These are phyloP conservation scores for Russula olivacea DNA, from an alignment of 768 basidiomycete species.

Conservation along the genomic window DNA sequence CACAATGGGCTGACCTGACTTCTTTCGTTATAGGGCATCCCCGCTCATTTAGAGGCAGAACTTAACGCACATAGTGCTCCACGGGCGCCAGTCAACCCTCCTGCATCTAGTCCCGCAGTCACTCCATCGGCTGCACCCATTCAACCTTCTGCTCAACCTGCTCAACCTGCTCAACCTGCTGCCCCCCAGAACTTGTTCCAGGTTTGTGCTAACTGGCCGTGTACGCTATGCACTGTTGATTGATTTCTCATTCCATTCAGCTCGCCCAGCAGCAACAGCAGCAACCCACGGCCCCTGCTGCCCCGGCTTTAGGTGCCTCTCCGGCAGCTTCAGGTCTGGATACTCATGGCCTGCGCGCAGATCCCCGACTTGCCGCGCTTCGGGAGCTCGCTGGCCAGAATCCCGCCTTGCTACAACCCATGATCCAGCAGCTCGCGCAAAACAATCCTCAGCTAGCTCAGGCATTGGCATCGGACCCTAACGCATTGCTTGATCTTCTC, in stretches of 20 bases:
- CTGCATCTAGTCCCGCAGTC: constrained; percentile 30
- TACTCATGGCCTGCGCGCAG: constrained; percentile 44
- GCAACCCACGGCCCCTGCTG: constrained; percentile 30
- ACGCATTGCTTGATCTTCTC: constrained; percentile 58
- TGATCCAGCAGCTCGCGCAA: constrained; percentile 76
- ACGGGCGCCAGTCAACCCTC: constrained; percentile 27
- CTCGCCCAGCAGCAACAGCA: constrained; percentile 68
- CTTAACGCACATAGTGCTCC: constrained; percentile 34
- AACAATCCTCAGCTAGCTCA: constrained; percentile 74
- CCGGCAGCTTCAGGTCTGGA: constrained; percentile 37
- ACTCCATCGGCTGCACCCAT: constrained; percentile 34
- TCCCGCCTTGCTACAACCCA: constrained; percentile 67
- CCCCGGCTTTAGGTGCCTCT: constrained; percentile 23
- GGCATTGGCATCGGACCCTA: constrained; percentile 63
- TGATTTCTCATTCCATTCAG: constrained; percentile 33
- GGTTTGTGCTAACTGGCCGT: constrained; percentile 35
- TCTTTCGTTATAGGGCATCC: constrained; percentile 59
- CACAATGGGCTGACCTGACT: constrained; percentile 14
- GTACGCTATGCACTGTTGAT: not conserved
- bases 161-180: constrained; percentile 33
- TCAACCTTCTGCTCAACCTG: constrained; percentile 33
- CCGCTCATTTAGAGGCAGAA: constrained; percentile 57
- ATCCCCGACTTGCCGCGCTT: constrained; percentile 65
- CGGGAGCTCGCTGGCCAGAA: constrained; percentile 69
- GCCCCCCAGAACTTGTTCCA: constrained; percentile 84